Percentiles rank a stretch among this genome's conserved stretches.
Conservation (phyloP, 2,329 filamentous ascomycete genomes). For the Nigrospora osmanthi region DNA sequence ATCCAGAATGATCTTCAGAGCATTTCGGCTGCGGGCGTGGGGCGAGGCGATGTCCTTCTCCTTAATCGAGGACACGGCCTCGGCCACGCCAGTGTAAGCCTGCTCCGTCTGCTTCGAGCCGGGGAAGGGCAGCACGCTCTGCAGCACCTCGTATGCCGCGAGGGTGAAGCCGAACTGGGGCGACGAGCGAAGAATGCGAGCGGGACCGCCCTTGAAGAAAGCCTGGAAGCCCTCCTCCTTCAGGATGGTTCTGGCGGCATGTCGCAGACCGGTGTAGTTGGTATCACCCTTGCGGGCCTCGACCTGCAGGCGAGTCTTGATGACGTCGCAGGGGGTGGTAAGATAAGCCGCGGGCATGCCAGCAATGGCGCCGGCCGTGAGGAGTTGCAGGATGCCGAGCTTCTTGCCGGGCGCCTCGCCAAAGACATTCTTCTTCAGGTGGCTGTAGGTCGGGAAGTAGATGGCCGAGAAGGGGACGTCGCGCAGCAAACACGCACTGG, state of each 20-base stretch:
- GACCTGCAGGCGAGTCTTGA: conserved; percentile 97
- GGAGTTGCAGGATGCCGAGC: conserved; percentile 81
- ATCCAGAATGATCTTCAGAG: conserved; percentile 91
- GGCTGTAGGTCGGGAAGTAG: conserved; percentile 95
- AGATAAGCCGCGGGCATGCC: conserved; percentile 90
- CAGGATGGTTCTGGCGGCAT: conserved; percentile 76
- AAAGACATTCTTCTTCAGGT: conserved; percentile 89
- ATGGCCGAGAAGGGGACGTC: conserved; percentile 98
- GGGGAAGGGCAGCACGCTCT: conserved; percentile 72
- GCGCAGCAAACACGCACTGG: conserved; percentile 85
- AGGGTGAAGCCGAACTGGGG: conserved; percentile 98
- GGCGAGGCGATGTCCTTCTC: conserved; percentile 50
- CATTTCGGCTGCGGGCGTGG: conserved; percentile 66
- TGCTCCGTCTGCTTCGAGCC: conserved; percentile 46
- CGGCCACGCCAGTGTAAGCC: conserved; percentile 50
- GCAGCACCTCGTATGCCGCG: conserved; percentile 87
- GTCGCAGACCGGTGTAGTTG: conserved; percentile 76
- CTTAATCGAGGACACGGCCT: conserved; percentile 55
- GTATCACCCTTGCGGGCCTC: conserved; percentile 94
- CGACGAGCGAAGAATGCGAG: conserved; percentile 88
- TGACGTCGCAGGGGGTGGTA: conserved; percentile 95
- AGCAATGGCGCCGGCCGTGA: conserved; percentile 90
- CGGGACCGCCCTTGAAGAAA: conserved; percentile 98
- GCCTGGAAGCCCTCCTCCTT: conserved; percentile 90
- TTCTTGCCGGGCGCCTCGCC: conserved; percentile 83